Conservation (phyloP, 257 asterid genomes). For the Solanum tarijense region DNA sequence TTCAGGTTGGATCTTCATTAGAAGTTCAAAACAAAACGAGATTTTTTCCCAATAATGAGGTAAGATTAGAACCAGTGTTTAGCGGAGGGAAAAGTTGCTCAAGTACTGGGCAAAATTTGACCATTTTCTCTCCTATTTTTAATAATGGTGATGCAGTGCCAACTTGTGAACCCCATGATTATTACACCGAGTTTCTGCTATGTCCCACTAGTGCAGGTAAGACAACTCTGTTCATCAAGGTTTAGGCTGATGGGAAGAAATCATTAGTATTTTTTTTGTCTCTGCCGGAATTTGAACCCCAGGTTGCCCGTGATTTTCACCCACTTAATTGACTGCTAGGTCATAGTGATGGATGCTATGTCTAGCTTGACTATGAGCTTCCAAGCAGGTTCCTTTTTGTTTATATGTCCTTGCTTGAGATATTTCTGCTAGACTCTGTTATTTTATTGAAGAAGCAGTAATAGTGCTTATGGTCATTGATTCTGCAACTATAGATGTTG, state of each 20-base stretch:
- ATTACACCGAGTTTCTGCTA: neutral
- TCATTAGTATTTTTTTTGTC: neutral
- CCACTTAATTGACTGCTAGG: neutral
- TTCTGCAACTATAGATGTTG: neutral
- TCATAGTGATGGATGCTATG: neutral
- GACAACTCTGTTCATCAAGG: neutral
- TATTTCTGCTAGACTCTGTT: neutral
- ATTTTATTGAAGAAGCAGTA: neutral
- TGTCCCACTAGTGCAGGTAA: neutral
- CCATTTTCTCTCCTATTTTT: neutral
- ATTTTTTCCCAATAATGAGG: neutral
- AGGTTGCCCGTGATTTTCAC: neutral
- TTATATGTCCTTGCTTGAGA: neutral
- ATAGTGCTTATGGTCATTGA: neutral
- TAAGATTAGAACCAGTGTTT: neutral
- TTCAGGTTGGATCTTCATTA: neutral
- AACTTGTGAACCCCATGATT: neutral
- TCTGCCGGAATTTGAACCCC: neutral
- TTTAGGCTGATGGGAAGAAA: neutral
- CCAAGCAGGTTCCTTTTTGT: neutral
- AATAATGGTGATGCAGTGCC: neutral
- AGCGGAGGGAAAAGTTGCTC: neutral
- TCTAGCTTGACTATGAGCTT: neutral
- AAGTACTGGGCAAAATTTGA: neutral
- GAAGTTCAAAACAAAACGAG: neutral